These are phyloP conservation scores for Talaromyces pinophilus DNA, from an alignment of 2,329 filamentous ascomycete genomes.

Conservation along the genomic window DNA sequence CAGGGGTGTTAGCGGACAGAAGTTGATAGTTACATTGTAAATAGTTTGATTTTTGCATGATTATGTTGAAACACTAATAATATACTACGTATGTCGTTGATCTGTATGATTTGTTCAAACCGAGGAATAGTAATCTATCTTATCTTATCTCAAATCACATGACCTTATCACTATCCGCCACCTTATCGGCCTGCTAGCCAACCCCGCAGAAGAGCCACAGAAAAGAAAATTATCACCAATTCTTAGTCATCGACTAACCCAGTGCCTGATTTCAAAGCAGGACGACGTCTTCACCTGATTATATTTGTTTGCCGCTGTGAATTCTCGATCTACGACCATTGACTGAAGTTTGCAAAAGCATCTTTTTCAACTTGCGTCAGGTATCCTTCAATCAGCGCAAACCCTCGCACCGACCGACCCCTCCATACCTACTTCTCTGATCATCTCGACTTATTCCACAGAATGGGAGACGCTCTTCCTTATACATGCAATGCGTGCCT, in stretches of 20 bases:
- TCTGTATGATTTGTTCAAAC: background rate
- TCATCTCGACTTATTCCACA: background rate
- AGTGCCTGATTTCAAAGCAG: constrained; percentile 30
- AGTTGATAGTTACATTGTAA: constrained; percentile 38
- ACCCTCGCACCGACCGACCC: too few relatives aligned
- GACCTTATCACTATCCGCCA: constrained; percentile 13
- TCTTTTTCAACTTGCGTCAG: background rate
- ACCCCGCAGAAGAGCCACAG: constrained; percentile 33
- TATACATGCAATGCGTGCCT: constrained; percentile 99
- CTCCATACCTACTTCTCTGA: background rate
- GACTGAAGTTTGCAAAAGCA: background rate
- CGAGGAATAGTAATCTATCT: background rate
- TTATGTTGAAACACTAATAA: background rate
- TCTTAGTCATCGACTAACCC: constrained; percentile 17
- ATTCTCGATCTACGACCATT: background rate
- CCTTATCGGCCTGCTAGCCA: constrained; percentile 3
- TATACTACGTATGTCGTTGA: background rate
- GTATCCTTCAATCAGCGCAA: background rate
- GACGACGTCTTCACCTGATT: constrained; percentile 26
- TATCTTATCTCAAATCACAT: constrained; percentile 14
- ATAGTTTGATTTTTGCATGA: background rate
- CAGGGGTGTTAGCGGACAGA: constrained; percentile 35
- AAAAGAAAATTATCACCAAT: constrained; percentile 22
- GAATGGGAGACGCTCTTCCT: constrained; percentile 62
- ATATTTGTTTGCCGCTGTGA: background rate